These are phyloP conservation scores for Luvunga scandens DNA, from an alignment of 345 rosid genomes.

Conservation along the genomic window DNA sequence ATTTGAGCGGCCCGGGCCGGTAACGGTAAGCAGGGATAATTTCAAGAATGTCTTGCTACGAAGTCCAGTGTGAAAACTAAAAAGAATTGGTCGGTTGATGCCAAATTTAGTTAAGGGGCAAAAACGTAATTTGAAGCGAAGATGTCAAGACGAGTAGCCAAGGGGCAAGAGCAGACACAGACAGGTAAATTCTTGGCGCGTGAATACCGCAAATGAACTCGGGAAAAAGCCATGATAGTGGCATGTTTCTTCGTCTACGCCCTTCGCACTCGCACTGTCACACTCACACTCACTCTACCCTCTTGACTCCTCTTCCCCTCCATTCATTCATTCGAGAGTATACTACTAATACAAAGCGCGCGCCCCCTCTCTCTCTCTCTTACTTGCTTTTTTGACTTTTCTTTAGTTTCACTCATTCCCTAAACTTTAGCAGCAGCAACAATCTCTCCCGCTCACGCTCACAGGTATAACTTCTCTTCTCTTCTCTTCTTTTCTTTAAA, in stretches of 20 bases:
- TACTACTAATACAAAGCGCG: no score
- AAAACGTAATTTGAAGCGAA: no score
- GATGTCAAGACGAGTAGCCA: neutral
- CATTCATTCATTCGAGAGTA: slow-evolving; percentile 8
- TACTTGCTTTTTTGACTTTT: slow-evolving; percentile 27
- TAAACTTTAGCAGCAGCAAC: slow-evolving; percentile 33
- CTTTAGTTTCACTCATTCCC: slow-evolving; percentile 42
- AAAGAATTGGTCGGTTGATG: no score
- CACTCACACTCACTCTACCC: neutral
- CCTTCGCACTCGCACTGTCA: neutral
- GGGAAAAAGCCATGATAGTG: neutral
- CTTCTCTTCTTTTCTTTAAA: neutral
- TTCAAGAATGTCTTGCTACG: no score
- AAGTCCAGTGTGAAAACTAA: no score
- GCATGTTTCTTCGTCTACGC: neutral
- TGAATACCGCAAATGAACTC: neutral
- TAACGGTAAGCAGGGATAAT: no score
- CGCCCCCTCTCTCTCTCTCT: neutral
- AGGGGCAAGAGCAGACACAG: neutral
- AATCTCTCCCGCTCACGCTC: neutral
- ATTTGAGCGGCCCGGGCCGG: no score
- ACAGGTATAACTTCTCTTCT: slow-evolving; percentile 1
- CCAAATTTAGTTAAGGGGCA: no score
- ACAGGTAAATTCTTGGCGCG: neutral
- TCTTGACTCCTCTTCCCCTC: slow-evolving; percentile 13